A percentile compares a stretch with the other conserved stretches of the same genome.
Evolutionary conservation across 495 filamentous ascomycete genomes (phyloP).

Genomic region (Arthonia radiata): DNA sequence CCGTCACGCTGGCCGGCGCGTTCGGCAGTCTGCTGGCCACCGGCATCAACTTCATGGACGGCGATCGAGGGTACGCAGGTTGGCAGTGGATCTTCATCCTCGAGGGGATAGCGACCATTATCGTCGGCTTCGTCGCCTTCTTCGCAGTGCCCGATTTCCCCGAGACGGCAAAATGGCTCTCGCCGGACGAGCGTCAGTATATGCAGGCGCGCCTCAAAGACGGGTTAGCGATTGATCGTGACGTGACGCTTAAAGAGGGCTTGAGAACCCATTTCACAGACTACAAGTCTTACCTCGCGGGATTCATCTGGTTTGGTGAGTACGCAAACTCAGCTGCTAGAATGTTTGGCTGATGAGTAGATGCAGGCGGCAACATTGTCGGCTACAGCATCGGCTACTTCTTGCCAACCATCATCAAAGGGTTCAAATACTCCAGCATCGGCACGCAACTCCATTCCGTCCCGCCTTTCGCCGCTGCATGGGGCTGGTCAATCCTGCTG

Average conservation of each 20-base stretch:
- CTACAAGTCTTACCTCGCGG: too few species aligned
- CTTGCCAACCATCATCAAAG: constrained; percentile 47
- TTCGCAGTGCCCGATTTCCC: constrained; percentile 65
- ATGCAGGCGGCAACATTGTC: too few species aligned
- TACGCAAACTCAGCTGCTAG: too few species aligned
- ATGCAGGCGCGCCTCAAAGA: constrained; percentile 53
- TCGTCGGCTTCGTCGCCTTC: constrained; percentile 48
- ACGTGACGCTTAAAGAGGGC: too few species aligned
- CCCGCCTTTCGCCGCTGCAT: constrained; percentile 67
- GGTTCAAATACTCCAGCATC: constrained; percentile 39
- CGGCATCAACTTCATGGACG: constrained; percentile 55
- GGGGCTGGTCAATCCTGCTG: constrained; percentile 47
- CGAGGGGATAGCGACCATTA: constrained; percentile 50
- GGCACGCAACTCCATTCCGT: constrained; percentile 60
- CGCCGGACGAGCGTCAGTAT: constrained; percentile 48
- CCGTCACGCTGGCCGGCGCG: constrained; percentile 59
- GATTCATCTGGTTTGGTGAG: too few species aligned
- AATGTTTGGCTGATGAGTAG: too few species aligned
- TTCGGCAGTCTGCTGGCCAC: constrained; percentile 68
- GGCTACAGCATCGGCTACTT: constrained; percentile 38
- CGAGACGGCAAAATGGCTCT: constrained; percentile 39
- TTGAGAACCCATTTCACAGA: too few species aligned
- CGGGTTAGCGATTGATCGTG: too few species aligned
- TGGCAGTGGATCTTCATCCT: constrained; percentile 74
- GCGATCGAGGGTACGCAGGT: constrained; percentile 39